Evolutionary conservation across 352 stramenopile species (phyloP), one percentile per base, ranked within the genome.

Genomic region (Saprolegnia diclina): DNA sequence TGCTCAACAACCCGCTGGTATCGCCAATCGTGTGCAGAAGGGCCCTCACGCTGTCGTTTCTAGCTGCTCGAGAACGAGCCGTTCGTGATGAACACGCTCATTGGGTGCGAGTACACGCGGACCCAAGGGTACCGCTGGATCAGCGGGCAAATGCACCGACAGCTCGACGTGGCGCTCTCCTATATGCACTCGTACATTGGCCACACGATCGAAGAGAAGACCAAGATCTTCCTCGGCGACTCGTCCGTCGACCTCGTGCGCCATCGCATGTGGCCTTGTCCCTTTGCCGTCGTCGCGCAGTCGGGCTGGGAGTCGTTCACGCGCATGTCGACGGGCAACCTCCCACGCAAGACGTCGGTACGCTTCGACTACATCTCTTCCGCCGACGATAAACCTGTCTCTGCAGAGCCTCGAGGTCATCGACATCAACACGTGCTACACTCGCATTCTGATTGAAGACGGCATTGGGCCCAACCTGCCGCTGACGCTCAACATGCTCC

Each of bases 11-110:
- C 21, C 63, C 53, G 21, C 13, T 69, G 63, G 63, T 69, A 67
- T 22, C 19, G n/a, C n/a, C n/a, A n/a, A n/a, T n/a, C n/a, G n/a
- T n/a, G n/a, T n/a, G n/a, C n/a, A n/a, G n/a, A n/a, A 61, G 18
- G n/a, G 2, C 24, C 16, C 26, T 69, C 53, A 48, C 35, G 19
- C 42, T 16, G 5, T 14, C 59, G 26, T 63, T 18, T 45, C 16
- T 69, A 69, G 63, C 53, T 69, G 13, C 63, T 69, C 37, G 63
- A 69, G 38, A 69, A 69, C 53, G 63, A 69, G 3, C 63, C 63
- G n/a, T 69, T 69, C 26, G 42, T 69, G 32, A 69, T 69, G 63
- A 61, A 69, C 53, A 69, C 63, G 22, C 32, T 69, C n/a, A 69
- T 69, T 19, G 63, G 63, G 5, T 69, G 63, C 40, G n/a, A 22